Evolutionary conservation across 2,329 filamentous ascomycete genomes (phyloP).

Genomic region (Chaetomium sp.): DNA sequence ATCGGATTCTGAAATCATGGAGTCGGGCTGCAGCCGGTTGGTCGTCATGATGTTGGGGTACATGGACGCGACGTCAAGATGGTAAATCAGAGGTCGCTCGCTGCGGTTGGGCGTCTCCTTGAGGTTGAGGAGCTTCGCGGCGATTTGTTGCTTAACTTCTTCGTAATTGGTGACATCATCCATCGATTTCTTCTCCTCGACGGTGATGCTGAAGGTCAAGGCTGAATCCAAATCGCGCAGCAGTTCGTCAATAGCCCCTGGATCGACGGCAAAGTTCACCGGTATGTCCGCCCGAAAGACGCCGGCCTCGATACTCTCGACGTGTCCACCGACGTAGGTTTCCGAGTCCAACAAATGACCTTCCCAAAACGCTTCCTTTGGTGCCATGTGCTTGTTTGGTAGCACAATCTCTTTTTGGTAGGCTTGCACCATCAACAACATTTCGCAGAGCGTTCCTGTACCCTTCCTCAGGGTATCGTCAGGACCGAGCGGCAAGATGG

Average conservation of each 20-base stretch:
- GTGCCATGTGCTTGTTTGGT: conserved; percentile 92
- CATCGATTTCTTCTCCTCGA: conserved; percentile 81
- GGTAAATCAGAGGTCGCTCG: conserved; percentile 91
- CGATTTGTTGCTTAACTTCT: conserved; percentile 82
- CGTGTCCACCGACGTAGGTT: conserved; percentile 97
- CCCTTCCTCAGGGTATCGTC: conserved; percentile 94
- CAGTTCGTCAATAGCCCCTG: conserved; percentile 85
- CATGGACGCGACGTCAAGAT: conserved; percentile 98
- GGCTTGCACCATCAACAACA: conserved; percentile 98
- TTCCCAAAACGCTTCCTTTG: conserved; percentile 93
- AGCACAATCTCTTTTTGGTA: conserved; percentile 89
- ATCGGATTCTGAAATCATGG: conserved; percentile 96
- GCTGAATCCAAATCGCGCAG: conserved; percentile 84
- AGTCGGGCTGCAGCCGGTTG: conserved; percentile 94
- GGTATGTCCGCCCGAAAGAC: conserved; percentile 96
- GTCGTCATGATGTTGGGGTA: conserved; percentile 99
- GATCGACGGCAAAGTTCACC: conserved; percentile 89
- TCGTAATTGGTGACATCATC: conserved; percentile 81
- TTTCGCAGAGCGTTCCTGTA: conserved; percentile 97
- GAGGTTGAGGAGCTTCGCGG: conserved; percentile 67
- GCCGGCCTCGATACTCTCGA: conserved; percentile 97
- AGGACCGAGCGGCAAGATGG: conserved; percentile 88
- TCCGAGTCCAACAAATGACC: conserved; percentile 95
- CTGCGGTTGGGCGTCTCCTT: conserved; percentile 81
- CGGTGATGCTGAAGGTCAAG: conserved; percentile 80